Conservation (phyloP, 2,329 filamentous ascomycete genomes). For the Geosmithia morbida region DNA sequence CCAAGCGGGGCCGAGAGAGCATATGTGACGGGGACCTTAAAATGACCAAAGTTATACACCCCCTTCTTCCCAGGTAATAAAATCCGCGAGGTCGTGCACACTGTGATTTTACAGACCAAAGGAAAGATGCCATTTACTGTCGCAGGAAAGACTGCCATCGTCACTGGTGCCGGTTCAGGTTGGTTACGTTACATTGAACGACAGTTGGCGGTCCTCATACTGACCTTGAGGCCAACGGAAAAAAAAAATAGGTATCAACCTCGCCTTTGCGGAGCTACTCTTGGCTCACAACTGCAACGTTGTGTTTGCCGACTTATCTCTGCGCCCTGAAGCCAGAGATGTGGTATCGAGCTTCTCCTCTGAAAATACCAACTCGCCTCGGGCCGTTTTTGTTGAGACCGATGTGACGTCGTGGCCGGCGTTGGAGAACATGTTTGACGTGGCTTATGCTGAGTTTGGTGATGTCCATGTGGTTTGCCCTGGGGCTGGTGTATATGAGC, state of each 20-base stretch:
- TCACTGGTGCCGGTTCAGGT: conserved; percentile 15
- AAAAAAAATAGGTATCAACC: conserved; percentile 20
- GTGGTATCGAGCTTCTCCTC: conserved; percentile 10
- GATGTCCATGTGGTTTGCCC: conserved; percentile 26
- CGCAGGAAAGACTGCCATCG: conserved; percentile 12
- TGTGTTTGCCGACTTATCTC: conserved; percentile 25
- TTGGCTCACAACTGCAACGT: conserved; percentile 26
- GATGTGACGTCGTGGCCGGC: conserved; percentile 28
- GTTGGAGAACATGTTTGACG: conserved; percentile 18
- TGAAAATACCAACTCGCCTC: conserved; percentile 6
- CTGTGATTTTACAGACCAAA: not conserved
- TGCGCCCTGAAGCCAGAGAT: conserved; percentile 24
- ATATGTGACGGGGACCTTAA: not conserved
- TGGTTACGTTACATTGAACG: not conserved
- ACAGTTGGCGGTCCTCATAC: too few relatives aligned
- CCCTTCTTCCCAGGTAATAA: too few relatives aligned
- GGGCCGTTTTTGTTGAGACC: conserved; percentile 25
- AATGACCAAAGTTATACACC: not conserved
- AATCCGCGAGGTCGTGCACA: too few relatives aligned
- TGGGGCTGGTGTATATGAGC: conserved; percentile 31
- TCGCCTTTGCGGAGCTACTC: conserved; percentile 26
- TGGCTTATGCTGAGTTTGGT: conserved; percentile 18
- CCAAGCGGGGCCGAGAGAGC: not conserved
- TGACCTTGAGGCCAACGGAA: not conserved
- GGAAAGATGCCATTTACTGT: conserved; percentile 7